These are phyloP conservation scores for Pseudogymnoascus sp. DNA, from an alignment of 2,329 filamentous ascomycete genomes.

Conservation along the genomic window DNA sequence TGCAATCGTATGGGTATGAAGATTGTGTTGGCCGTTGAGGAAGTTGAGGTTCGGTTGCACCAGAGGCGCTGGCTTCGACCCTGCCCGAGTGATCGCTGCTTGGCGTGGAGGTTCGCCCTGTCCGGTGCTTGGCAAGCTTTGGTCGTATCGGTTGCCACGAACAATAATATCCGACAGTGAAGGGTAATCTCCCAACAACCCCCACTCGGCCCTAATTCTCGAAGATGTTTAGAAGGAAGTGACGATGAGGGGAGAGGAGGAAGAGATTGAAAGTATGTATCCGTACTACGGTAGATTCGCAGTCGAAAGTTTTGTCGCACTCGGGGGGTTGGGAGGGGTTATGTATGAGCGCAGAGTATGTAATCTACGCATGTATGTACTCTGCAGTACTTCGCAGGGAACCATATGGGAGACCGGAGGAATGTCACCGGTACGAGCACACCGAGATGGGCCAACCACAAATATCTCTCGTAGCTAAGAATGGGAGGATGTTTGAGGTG, in stretches of 20 bases:
- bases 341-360: not conserved
- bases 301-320: not conserved
- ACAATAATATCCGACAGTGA: constrained; percentile 4
- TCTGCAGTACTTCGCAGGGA: not conserved
- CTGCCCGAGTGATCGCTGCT: not conserved
- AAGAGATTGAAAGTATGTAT: not conserved
- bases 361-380: not conserved
- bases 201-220: not conserved
- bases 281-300: not conserved
- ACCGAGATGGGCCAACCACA: not conserved
- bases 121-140: not conserved
- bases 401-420: not conserved
- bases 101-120: not conserved
- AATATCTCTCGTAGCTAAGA: not conserved
- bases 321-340: not conserved
- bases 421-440: not conserved
- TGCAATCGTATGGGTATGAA: not conserved
- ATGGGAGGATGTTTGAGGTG: not conserved
- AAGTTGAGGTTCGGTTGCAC: constrained; percentile 1
- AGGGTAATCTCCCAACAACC: not conserved
- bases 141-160: not conserved
- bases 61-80: not conserved
- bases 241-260: not conserved
- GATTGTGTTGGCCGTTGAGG: not conserved
- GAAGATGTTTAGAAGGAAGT: not conserved